Evolutionary conservation across 1,284 basidiomycete species (phyloP).

Genomic region (Ganoderma sp.): DNA sequence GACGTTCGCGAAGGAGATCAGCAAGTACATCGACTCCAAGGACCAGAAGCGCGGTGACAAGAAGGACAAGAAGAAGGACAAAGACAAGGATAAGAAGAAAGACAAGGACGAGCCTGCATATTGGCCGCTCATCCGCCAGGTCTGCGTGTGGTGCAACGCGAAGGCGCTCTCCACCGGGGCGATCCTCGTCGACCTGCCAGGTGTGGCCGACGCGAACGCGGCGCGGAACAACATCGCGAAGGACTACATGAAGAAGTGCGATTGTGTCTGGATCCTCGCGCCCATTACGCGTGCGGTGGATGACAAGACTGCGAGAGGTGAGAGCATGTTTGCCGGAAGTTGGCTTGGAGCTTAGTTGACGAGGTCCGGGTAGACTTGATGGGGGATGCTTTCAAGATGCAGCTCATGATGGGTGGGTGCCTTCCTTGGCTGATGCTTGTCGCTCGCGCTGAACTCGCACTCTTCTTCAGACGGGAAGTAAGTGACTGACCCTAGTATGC

Average conservation of each 20-base stretch:
- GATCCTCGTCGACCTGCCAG: constrained; percentile 64
- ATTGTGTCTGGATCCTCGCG: constrained; percentile 62
- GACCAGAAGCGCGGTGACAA: constrained; percentile 57
- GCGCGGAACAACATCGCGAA: constrained; percentile 62
- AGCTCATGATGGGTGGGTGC: constrained; percentile 55
- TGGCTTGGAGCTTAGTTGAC: background rate
- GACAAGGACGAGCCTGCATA: constrained; percentile 49
- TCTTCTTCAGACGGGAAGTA: constrained; percentile 54
- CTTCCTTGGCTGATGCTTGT: background rate
- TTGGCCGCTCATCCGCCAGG: constrained; percentile 68
- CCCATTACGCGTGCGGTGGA: constrained; percentile 62
- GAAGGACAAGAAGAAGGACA: constrained; percentile 46
- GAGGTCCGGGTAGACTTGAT: constrained; percentile 50
- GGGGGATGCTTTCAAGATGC: constrained; percentile 65
- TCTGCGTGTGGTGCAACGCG: constrained; percentile 61
- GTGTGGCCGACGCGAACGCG: constrained; percentile 66
- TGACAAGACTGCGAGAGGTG: constrained; percentile 64
- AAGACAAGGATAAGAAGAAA: constrained; percentile 48
- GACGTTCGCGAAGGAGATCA: constrained; percentile 58
- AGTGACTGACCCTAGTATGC: constrained; percentile 33
- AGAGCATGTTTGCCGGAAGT: constrained; percentile 12
- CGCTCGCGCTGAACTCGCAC: background rate
- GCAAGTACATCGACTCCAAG: constrained; percentile 70
- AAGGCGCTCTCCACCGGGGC: constrained; percentile 60
- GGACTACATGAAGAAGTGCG: constrained; percentile 64